Base-by-base conservation (phyloP, 2,329 filamentous ascomycete species). In the Epichloe typhina region DNA sequence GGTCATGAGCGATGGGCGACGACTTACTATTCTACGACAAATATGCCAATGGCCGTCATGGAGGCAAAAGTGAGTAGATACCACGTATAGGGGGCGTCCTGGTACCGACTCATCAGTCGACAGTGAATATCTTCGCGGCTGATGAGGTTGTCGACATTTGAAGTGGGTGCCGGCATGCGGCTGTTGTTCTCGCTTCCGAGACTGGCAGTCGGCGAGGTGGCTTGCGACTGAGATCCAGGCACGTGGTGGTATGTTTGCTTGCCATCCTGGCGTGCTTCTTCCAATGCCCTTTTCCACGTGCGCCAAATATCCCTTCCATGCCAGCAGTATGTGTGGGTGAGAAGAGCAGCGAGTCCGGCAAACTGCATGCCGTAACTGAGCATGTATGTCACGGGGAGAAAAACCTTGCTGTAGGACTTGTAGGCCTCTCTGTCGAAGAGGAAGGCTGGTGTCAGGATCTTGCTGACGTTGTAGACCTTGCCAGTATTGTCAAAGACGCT, bases 341-440 rank as follows among this genome's bases (percentile, higher is more conserved):
- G 69, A 12, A 94, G 72, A 1, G 87, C 84, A 23, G 87, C 83
- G 19, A 95, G 72, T 1, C 84, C 86, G 12, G 88, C 88, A 63
- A 95, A 94, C 60, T 93, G 88, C 23, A 94, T 77, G 3, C 84
- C 88, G 58, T 94, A 95, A 61, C 86, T 90, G 40, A 94, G 73
- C 19, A 90, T 86, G 61, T 93, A 95, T 0, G 88, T 93, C 53
- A 93, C 88, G 1, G 88, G 87, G 8, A 94, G 69, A 57, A 90
- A 95, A 1, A 94, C 86, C 17, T 85, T 80, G 58, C 86, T 91
- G 66, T 94, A 94, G n/a, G 74, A 76, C 46, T 81, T 72, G 65
- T 94, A 95, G 17, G 86, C 86, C 19, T 80, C 76, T 53, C 76
- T 72, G 60, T 94, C 85, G 59, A 95, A 91, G 37, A 88, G 63